These are phyloP conservation scores for Saccharomycopsis microspora DNA, from an alignment of 805 yeast species.

Conservation along the genomic window DNA sequence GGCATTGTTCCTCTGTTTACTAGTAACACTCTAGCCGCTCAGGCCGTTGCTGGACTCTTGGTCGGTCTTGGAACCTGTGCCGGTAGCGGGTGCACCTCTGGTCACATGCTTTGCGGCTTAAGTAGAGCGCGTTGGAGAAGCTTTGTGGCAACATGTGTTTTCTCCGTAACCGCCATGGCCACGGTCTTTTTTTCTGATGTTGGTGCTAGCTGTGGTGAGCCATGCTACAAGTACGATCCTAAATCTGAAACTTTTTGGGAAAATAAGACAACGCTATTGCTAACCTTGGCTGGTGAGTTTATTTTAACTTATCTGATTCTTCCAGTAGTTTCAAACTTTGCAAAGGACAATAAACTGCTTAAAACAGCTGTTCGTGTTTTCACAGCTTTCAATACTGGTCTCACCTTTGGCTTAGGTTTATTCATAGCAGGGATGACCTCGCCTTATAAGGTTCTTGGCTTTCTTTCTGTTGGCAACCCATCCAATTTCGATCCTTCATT, in stretches of 20 bases:
- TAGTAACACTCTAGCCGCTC: neutral
- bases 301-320: conserved; percentile 19
- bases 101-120: conserved; percentile 42
- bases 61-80: conserved; percentile 37
- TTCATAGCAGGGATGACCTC: conserved; percentile 32
- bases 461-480: conserved; percentile 27
- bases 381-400: conserved; percentile 21
- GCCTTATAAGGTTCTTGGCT: conserved; percentile 34
- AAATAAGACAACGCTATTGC: conserved; percentile 14
- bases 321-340: conserved; percentile 17
- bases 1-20: neutral
- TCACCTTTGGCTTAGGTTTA: conserved; percentile 15
- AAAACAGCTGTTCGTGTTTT: neutral
- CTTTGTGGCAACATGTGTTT: conserved; percentile 31
- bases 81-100: conserved; percentile 44
- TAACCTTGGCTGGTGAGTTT: conserved; percentile 12
- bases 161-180: conserved; percentile 25
- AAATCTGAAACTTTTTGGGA: conserved; percentile 8
- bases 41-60: conserved; percentile 26
- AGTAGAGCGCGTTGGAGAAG: conserved; percentile 34
- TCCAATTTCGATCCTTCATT: conserved; percentile 37
- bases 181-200: neutral
- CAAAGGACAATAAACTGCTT: neutral
- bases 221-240: neutral
- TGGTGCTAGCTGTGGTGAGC: neutral